Base-by-base conservation (phyloP, 306 rosid genomes). In the Lathyrus tuberosus region DNA sequence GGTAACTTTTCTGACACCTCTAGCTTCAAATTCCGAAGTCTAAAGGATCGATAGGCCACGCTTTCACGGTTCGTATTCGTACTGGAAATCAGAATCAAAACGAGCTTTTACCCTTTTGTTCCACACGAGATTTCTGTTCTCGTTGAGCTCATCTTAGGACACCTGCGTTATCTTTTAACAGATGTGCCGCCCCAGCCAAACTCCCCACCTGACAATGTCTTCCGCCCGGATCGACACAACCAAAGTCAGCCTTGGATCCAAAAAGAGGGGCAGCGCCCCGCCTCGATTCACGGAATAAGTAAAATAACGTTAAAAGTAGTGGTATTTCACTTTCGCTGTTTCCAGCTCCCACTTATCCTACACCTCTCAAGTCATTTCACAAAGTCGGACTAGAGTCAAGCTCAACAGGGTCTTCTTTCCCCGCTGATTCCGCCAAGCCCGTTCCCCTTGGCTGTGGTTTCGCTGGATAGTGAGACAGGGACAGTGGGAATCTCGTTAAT, bases 281-380 rank as follows among this genome's bases (percentile, higher is more conserved):
- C 15, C 57, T 65, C 42, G 70, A 65, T 65, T 65, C 70, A 65
- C 42, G 57, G 57, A 78, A 82, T 82, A 82, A 82, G 86, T 82
- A 82, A 82, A 82, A 82, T 82, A 82, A 82, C 79, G 79, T 83
- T 83, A 79, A 76, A 79, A 79, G 81, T 79, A 79, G 77, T 67
- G 79, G 79, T 75, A 66, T 72, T 81, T 84, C 72, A 66, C 52
- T 74, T 74, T 65, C 61, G 67, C 67, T 69, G 71, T 76, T 62
- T 76, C 75, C 59, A 46, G 52, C 73, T 74, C 79, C 79, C 67
- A 74, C 73, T 66, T 74, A 66, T 74, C 73, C 67, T 65, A 65
- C 78, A 74, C 73, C 67, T 65, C 72, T 65, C 78, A 74, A 74
- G 66, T 73, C 70, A 72, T 72, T 58, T 58, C 41, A 58, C 41